Percentiles rank a stretch among this genome's conserved stretches.
Evolutionary conservation across 2,329 filamentous ascomycete species (phyloP).

Genomic region (Didymella arachidicola): DNA sequence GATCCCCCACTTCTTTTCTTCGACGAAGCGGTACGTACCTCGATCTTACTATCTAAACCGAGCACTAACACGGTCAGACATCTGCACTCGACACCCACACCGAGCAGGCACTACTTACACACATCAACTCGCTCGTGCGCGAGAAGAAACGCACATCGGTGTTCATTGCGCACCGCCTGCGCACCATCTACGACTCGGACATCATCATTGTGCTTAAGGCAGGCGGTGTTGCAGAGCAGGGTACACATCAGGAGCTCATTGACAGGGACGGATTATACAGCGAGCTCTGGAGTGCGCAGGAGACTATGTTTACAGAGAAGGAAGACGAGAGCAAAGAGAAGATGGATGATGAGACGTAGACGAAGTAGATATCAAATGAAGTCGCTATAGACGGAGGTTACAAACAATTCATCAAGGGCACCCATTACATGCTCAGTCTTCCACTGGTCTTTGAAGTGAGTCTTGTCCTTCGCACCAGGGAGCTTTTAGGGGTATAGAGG

Average conservation of each 20-base stretch:
- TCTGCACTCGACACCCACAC: slow-evolving; percentile 93
- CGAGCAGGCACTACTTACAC: slow-evolving; percentile 85
- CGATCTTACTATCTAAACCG: neutral
- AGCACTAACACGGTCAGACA: slow-evolving; percentile 58
- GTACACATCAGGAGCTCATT: slow-evolving; percentile 85
- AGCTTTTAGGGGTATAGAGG: too few relatives aligned
- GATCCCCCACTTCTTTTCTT: slow-evolving; percentile 92
- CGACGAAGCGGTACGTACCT: slow-evolving; percentile 75
- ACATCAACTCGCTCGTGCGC: slow-evolving; percentile 90
- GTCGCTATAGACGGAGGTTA: too few relatives aligned
- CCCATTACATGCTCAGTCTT: too few relatives aligned
- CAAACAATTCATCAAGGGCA: too few relatives aligned
- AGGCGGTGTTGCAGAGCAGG: slow-evolving; percentile 85
- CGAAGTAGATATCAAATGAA: slow-evolving; percentile 4
- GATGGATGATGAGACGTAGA: slow-evolving; percentile 1
- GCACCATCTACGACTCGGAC: slow-evolving; percentile 92
- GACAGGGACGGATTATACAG: slow-evolving; percentile 82
- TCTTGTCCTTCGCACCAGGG: too few relatives aligned
- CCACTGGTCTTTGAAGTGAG: too few relatives aligned
- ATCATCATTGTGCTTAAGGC: slow-evolving; percentile 89
- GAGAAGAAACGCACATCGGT: slow-evolving; percentile 91
- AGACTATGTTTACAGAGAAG: slow-evolving; percentile 45
- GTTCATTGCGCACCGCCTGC: slow-evolving; percentile 89
- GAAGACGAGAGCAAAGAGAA: slow-evolving; percentile 11
- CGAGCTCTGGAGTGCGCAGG: slow-evolving; percentile 79